Percentiles rank a stretch among this genome's conserved stretches.
These are phyloP conservation scores for Venturia nashicola DNA, from an alignment of 2,329 filamentous ascomycete genomes.

Conservation along the genomic window DNA sequence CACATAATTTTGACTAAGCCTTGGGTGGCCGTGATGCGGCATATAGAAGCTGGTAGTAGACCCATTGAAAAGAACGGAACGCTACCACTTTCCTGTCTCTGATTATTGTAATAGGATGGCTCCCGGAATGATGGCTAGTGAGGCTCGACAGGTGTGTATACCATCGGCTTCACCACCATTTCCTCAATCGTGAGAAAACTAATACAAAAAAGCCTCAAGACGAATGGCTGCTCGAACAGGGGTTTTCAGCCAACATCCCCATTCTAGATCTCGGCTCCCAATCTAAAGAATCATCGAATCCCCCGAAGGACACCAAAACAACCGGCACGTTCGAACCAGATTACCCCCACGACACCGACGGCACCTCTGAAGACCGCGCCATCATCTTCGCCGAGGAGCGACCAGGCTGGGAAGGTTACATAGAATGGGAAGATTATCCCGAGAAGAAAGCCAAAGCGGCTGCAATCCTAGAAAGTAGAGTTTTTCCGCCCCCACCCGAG, in stretches of 20 bases:
- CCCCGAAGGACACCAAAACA: constrained; percentile 20
- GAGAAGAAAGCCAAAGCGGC: constrained; percentile 51
- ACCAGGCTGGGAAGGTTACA: constrained; percentile 39
- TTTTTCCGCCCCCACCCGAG: constrained; percentile 24
- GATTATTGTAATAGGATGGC: background rate
- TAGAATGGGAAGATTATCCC: constrained; percentile 60
- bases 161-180: background rate
- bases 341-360: constrained; percentile 24
- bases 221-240: constrained; percentile 44
- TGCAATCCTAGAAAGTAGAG: constrained; percentile 35
- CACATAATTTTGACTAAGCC: background rate
- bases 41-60: background rate
- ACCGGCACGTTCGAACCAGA: constrained; percentile 14
- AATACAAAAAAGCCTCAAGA: constrained; percentile 20
- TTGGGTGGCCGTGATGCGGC: background rate
- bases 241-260: constrained; percentile 33
- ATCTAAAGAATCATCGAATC: background rate
- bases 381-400: constrained; percentile 32
- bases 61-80: no score
- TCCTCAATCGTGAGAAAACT: background rate
- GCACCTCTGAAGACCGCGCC: constrained; percentile 30
- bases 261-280: constrained; percentile 32
- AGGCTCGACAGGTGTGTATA: background rate
- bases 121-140: background rate
- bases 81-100: background rate